Evolutionary conservation across 306 rosid genomes (phyloP).

Genomic region (Dryas octopetala): DNA sequence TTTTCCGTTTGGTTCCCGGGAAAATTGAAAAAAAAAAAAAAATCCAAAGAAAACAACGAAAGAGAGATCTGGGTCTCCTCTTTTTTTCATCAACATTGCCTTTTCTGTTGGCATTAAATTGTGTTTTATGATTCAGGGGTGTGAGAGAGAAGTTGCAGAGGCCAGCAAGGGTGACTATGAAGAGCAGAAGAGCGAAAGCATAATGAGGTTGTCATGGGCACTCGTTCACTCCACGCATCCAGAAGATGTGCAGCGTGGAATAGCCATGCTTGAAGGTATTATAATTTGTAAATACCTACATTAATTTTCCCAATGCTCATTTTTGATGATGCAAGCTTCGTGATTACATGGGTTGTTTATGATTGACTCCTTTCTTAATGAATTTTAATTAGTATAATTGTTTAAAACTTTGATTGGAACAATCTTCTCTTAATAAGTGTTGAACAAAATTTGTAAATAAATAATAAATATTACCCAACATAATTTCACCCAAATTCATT

Average conservation of each 20-base stretch:
- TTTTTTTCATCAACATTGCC: not conserved
- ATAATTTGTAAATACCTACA: not conserved
- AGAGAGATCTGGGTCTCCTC: not conserved
- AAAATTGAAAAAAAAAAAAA: not conserved
- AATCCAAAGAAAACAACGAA: not conserved
- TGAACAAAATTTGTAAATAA: no score
- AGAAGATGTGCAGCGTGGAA: slow-evolving; percentile 84
- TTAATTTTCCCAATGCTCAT: no score
- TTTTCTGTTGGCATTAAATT: not conserved
- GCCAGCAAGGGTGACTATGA: slow-evolving; percentile 51
- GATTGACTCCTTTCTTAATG: no score
- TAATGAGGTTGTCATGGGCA: slow-evolving; percentile 95
- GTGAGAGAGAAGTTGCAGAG: slow-evolving; percentile 86
- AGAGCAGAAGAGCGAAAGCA: slow-evolving; percentile 70
- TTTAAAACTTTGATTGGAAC: no score
- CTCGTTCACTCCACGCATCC: slow-evolving; percentile 87
- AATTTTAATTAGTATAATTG: no score
- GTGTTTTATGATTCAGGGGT: slow-evolving; percentile 48
- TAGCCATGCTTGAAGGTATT: slow-evolving; percentile 88
- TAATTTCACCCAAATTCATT: no score
- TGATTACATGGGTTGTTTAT: no score
- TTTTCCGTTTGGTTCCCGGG: slow-evolving; percentile 14
- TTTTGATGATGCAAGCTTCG: no score
- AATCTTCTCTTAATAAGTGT: no score
- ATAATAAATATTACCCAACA: no score